Evolutionary conservation across 2,329 filamentous ascomycete genomes (phyloP).

Genomic region (Tolypocladium tropicale): DNA sequence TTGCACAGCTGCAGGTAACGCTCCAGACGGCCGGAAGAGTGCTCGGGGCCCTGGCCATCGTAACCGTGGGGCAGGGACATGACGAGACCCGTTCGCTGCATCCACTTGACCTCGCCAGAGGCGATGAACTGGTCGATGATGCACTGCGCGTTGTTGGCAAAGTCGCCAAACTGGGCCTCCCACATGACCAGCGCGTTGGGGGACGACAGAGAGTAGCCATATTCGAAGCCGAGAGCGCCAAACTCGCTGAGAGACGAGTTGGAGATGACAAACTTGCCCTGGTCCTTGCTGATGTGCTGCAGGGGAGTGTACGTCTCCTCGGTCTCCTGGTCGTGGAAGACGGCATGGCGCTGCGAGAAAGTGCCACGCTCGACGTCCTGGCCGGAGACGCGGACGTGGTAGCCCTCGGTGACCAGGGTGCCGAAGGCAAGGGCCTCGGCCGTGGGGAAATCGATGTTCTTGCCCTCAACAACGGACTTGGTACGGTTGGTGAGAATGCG

Average conservation of each 20-base stretch:
- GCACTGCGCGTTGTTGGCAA: slow-evolving; percentile 98
- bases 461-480: slow-evolving; percentile 85
- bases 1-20: slow-evolving; percentile 96
- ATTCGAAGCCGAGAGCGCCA: slow-evolving; percentile 85
- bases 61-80: slow-evolving; percentile 96
- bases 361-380: slow-evolving; percentile 99
- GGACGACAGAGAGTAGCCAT: slow-evolving; percentile 94
- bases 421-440: slow-evolving; percentile 94
- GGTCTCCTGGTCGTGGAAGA: slow-evolving; percentile 94
- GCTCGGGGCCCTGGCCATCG: slow-evolving; percentile 95
- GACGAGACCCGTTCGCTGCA: slow-evolving; percentile 92
- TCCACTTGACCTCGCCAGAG: slow-evolving; percentile 96
- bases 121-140: slow-evolving; percentile 99
- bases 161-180: slow-evolving; percentile 99
- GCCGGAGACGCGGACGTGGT: slow-evolving; percentile 94
- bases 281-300: slow-evolving; percentile 78
- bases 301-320: slow-evolving; percentile 90
- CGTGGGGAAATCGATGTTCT: slow-evolving; percentile 96
- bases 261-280: slow-evolving; percentile 91
- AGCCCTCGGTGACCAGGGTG: slow-evolving; percentile 79
- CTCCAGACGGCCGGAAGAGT: slow-evolving; percentile 95
- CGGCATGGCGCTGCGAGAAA: slow-evolving; percentile 94
- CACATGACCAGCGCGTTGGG: slow-evolving; percentile 97
- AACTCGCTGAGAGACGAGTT: slow-evolving; percentile 79
- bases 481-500: slow-evolving; percentile 83